Evolutionary conservation across 352 stramenopile species (phyloP).

Genomic region (Phytophthora niederhauseri): DNA sequence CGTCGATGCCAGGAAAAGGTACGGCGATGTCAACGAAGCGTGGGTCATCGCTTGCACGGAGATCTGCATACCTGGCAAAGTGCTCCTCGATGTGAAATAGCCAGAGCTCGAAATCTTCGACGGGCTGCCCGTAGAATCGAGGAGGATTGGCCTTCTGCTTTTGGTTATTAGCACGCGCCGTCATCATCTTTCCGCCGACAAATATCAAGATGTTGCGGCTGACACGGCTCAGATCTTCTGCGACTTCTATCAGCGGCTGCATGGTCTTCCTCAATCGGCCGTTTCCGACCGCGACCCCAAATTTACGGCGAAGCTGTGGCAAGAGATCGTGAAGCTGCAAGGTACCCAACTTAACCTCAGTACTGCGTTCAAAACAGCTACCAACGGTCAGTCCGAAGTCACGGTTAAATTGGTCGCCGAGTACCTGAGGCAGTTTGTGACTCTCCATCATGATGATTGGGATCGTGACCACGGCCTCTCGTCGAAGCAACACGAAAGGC

Average conservation of each 20-base stretch:
- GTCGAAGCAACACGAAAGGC: too few species aligned
- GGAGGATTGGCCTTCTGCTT: background rate
- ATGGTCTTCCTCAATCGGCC: background rate
- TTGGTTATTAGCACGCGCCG: background rate
- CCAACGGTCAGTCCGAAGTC: background rate
- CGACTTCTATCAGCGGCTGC: background rate
- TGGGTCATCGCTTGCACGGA: background rate
- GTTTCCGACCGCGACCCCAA: background rate
- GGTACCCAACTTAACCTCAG: background rate
- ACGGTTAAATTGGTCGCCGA: background rate
- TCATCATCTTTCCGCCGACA: background rate
- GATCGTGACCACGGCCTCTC: too few species aligned
- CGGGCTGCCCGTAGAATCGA: background rate
- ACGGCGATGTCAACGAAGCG: conserved; percentile 8
- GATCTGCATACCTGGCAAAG: background rate
- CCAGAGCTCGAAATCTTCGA: background rate
- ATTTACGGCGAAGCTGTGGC: background rate
- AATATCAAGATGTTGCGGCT: background rate
- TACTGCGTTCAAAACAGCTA: background rate
- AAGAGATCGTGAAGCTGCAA: background rate
- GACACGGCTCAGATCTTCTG: background rate
- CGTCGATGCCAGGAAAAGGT: conserved; percentile 1
- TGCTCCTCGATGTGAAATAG: background rate
- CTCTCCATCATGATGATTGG: background rate
- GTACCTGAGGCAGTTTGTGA: background rate